Conservation (phyloP, 305 asterid species). For the Ajuga reptans region DNA sequence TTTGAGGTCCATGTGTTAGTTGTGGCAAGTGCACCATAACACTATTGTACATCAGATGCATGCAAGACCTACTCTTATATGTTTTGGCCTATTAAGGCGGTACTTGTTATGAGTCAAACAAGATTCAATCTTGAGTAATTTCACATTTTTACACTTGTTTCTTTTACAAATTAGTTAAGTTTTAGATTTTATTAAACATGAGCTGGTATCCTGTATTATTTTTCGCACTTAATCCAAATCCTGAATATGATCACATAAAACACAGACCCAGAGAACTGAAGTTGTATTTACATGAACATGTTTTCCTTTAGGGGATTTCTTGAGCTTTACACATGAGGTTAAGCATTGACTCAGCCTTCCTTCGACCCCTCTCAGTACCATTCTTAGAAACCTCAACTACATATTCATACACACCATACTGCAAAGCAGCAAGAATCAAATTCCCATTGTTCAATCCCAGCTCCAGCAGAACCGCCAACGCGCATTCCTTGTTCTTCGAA, state of each 20-base stretch:
- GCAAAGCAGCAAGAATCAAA: slow-evolving; percentile 67
- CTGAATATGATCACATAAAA: neutral
- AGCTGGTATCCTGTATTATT: too few relatives aligned
- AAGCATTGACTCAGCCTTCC: slow-evolving; percentile 63
- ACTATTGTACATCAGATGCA: too few relatives aligned
- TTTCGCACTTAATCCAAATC: too few relatives aligned
- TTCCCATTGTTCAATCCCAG: slow-evolving; percentile 49
- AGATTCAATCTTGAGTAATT: too few relatives aligned
- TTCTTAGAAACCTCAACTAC: slow-evolving; percentile 46
- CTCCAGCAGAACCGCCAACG: slow-evolving; percentile 64
- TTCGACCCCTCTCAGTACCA: slow-evolving; percentile 74
- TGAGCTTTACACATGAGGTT: slow-evolving; percentile 48
- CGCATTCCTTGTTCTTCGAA: slow-evolving; percentile 74
- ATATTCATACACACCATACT: slow-evolving; percentile 67
- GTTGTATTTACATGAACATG: neutral
- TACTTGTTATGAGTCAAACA: too few relatives aligned
- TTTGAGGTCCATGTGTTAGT: too few relatives aligned
- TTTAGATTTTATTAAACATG: too few relatives aligned
- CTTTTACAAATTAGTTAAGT: too few relatives aligned
- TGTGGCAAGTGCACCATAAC: too few relatives aligned
- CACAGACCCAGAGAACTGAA: neutral
- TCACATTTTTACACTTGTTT: too few relatives aligned
- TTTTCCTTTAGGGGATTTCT: slow-evolving; percentile 36
- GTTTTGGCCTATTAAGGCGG: too few relatives aligned
- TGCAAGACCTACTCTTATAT: too few relatives aligned